Percentiles rank a stretch among this genome's conserved stretches.
These are phyloP conservation scores for Serendipita indica DNA, from an alignment of 768 basidiomycete species.

Conservation along the genomic window DNA sequence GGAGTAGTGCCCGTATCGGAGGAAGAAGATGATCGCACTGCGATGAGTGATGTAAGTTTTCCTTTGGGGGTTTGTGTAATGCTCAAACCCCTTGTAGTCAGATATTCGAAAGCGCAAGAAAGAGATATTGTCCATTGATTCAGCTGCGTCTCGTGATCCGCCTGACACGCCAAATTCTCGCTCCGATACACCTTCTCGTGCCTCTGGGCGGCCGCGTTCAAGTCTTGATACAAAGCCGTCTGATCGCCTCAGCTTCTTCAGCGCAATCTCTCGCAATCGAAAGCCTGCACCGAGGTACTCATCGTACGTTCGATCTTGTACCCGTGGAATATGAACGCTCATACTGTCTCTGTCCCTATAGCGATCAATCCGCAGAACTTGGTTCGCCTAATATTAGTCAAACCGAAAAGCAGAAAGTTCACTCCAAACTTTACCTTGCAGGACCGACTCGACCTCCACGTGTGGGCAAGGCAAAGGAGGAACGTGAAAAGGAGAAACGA, in stretches of 20 bases:
- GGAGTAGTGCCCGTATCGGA: conserved; percentile 22
- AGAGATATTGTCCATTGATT: not conserved
- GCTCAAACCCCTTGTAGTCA: not conserved
- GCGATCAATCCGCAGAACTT: not conserved
- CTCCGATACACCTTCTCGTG: not conserved
- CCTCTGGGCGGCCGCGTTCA: not conserved
- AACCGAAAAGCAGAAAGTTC: not conserved
- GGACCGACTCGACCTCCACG: conserved; percentile 10
- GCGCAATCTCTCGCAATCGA: conserved; percentile 49
- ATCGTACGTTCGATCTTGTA: conserved; percentile 31
- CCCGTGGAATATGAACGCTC: conserved; percentile 1
- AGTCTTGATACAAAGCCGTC: conserved; percentile 18
- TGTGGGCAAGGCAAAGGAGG: conserved; percentile 33
- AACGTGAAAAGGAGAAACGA: conserved; percentile 27
- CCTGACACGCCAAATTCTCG: conserved; percentile 4
- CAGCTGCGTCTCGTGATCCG: not conserved
- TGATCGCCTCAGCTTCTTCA: conserved; percentile 75
- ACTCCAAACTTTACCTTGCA: conserved; percentile 31
- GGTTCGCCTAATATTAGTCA: conserved; percentile 4
- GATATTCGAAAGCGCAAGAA: conserved; percentile 3
- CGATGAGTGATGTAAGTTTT: conserved; percentile 51
- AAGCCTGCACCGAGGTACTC: conserved; percentile 73
- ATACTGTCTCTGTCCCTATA: not conserved
- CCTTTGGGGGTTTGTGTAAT: not conserved
- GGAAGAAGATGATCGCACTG: conserved; percentile 39